Base-by-base conservation (phyloP, 352 stramenopile genomes). In the Globisporangium alternatum region DNA sequence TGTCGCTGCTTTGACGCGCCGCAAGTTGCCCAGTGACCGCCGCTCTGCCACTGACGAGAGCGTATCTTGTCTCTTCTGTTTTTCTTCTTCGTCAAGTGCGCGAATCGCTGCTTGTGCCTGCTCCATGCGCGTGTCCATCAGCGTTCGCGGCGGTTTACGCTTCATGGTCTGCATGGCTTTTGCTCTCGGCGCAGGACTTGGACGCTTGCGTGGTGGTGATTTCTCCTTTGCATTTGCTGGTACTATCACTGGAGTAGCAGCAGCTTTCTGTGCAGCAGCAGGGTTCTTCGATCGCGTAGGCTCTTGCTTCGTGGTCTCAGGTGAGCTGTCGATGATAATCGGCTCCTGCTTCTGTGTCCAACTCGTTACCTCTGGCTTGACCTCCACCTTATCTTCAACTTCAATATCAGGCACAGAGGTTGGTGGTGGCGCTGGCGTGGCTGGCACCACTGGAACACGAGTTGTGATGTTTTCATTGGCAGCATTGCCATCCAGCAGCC, bases 41-140 rank as follows among this genome's bases (percentile, higher is more conserved):
- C 60, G 35, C 8, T 54, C 12, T 7, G 35, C 25, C n/a, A 30
- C 51, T 49, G 22, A n/a, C 13, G 25, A 56, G 21, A 52, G n/a
- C 5, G 63, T 5, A 3, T 47, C 9, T 17, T 55, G 25, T 37
- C 47, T 35, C 2, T 51, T 12, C 54, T 62, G 62, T 25, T 48
- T 22, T 17, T 67, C 22, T 43, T 64, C 31, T 2, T 65, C 30
- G 3, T 59, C 61, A 17, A 44, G 44, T 6, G 35, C 37, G 10
- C 35, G 19, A 19, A 69, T 47, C 19, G 57, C 57, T 25, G 68
- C 45, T 41, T 69, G 62, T 3, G 69, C 62, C 56, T 72, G 39
- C 28, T 55, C 51, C 22, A 67, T 63, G 44, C 61, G 43, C 30
- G 45, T 39, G 1, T 80, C 66, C 13, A 64, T 69, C 21, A 66